Conservation (phyloP, 2,329 filamentous ascomycete species). For the Colletotrichum tamarilloi region DNA sequence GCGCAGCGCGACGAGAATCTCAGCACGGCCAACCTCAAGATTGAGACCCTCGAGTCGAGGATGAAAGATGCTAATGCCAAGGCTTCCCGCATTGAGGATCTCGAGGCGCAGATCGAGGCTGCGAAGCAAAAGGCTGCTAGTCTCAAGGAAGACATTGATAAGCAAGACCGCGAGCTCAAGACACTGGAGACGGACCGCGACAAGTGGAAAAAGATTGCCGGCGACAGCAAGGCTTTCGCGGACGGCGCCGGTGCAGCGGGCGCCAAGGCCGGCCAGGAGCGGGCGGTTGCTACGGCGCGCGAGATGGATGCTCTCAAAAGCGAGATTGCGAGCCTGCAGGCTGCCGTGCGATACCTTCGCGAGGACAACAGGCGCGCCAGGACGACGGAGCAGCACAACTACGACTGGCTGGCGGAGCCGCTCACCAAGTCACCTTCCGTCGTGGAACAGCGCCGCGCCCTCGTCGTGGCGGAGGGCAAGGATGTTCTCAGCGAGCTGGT, state of each 20-base stretch:
- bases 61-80: constrained; percentile 88
- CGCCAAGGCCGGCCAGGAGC: constrained; percentile 70
- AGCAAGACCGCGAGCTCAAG: constrained; percentile 75
- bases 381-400: constrained; percentile 63
- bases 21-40: constrained; percentile 89
- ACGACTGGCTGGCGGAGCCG: constrained; percentile 74
- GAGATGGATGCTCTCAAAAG: constrained; percentile 79
- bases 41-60: constrained; percentile 89
- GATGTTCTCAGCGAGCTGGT: constrained; percentile 75
- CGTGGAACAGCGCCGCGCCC: constrained; percentile 59
- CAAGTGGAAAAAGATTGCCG: constrained; percentile 78
- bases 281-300: constrained; percentile 75
- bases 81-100: constrained; percentile 73
- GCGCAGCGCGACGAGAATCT: constrained; percentile 83
- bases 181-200: constrained; percentile 73
- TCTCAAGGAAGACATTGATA: constrained; percentile 73
- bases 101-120: constrained; percentile 69
- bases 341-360: constrained; percentile 74
- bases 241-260: constrained; percentile 59
- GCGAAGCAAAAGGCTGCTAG: constrained; percentile 61
- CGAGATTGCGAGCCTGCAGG: constrained; percentile 73
- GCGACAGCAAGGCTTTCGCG: constrained; percentile 68
- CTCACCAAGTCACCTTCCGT: constrained; percentile 59
- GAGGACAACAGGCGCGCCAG: constrained; percentile 74
- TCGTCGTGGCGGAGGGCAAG: constrained; percentile 70